Evolutionary conservation across 164 flowering plant species (phyloP).

Genomic region (Chimonanthus salicifolius): DNA sequence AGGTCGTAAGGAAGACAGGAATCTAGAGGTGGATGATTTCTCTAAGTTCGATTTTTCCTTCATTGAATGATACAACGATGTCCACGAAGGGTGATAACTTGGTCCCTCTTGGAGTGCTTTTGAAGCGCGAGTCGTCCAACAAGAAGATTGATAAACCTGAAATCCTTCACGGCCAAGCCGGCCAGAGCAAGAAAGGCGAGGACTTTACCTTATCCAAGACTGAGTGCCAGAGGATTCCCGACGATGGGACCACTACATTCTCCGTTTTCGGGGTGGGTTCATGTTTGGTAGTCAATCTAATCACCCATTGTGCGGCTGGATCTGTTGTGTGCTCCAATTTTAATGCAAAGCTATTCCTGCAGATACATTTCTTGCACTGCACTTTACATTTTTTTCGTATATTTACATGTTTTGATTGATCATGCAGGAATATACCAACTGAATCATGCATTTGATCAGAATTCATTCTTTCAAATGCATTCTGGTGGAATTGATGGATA

Average conservation of each 20-base stretch:
- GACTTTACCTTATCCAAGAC: constrained; percentile 78
- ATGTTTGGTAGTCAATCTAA: not conserved
- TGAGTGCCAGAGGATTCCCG: constrained; percentile 69
- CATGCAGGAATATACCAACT: too few relatives aligned
- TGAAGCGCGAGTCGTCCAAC: constrained; percentile 68
- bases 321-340: not conserved
- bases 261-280: constrained; percentile 74
- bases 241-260: constrained; percentile 77
- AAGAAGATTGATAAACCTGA: constrained; percentile 91
- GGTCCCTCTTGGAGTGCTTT: constrained; percentile 78
- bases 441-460: too few relatives aligned
- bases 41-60: not conserved
- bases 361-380: too few relatives aligned
- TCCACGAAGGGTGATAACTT: constrained; percentile 60
- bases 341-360: too few relatives aligned
- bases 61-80: constrained; percentile 35
- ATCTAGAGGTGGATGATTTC: constrained; percentile 7
- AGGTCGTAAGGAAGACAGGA: not conserved
- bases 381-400: too few relatives aligned
- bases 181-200: constrained; percentile 96
- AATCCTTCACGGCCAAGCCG: constrained; percentile 69
- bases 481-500: too few relatives aligned
- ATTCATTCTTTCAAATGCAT: too few relatives aligned
- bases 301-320: not conserved
- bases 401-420: too few relatives aligned